These are phyloP conservation scores for Spiraea crenata DNA, from an alignment of 331 rosid genomes.

Conservation along the genomic window DNA sequence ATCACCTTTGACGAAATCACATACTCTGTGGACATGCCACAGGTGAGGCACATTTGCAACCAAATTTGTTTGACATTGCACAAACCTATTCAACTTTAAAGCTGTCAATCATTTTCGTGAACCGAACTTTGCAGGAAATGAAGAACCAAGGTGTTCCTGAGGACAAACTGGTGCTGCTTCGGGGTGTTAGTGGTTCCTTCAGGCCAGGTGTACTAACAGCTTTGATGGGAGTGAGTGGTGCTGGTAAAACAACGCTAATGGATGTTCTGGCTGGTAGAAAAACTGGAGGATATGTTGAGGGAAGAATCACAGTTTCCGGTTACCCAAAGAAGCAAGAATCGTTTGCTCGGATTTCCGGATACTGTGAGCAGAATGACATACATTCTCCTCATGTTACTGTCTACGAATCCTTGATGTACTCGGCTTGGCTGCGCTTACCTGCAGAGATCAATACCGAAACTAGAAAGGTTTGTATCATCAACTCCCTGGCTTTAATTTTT, in stretches of 20 bases:
- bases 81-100: not conserved
- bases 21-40: slow-evolving; percentile 73
- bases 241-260: slow-evolving; percentile 63
- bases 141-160: slow-evolving; percentile 47
- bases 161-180: slow-evolving; percentile 55
- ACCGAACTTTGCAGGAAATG: slow-evolving; percentile 47
- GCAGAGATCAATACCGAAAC: slow-evolving; percentile 25
- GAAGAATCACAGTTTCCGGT: slow-evolving; percentile 56
- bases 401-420: slow-evolving; percentile 38
- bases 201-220: slow-evolving; percentile 80
- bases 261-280: slow-evolving; percentile 76
- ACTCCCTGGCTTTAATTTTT: not conserved
- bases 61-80: not conserved
- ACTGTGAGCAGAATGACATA: slow-evolving; percentile 76
- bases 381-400: slow-evolving; percentile 76
- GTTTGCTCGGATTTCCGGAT: slow-evolving; percentile 73
- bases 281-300: slow-evolving; percentile 70
- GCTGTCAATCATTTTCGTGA: not conserved
- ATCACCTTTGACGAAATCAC: slow-evolving; percentile 58
- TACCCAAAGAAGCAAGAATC: slow-evolving; percentile 75
- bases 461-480: slow-evolving; percentile 26
- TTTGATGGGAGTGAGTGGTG: slow-evolving; percentile 74
- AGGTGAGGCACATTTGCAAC: slow-evolving; percentile 32
- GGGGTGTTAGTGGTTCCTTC: slow-evolving; percentile 61
- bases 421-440: slow-evolving; percentile 39